Conservation (phyloP, 345 rosid genomes). For the Moricandia arvensis region DNA sequence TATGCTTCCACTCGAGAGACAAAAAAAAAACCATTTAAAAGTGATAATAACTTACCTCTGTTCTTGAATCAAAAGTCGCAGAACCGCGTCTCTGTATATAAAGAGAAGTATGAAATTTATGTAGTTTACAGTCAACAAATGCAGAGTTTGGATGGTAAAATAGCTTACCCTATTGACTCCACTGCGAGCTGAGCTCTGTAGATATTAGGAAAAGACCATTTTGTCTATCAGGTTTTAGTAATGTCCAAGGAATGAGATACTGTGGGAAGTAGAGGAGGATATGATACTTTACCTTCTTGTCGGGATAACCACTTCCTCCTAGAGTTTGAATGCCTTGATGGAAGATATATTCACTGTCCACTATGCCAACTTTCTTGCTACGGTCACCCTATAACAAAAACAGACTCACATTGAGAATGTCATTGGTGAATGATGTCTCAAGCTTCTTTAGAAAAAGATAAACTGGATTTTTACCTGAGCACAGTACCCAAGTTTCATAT, state of each 20-base stretch:
- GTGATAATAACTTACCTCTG: conserved; percentile 29
- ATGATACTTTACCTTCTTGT: conserved; percentile 48
- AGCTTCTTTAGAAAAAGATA: too few relatives aligned
- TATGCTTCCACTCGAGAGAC: not conserved
- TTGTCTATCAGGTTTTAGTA: not conserved
- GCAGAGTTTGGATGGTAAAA: not conserved
- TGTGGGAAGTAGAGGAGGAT: not conserved
- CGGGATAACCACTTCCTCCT: conserved; percentile 60
- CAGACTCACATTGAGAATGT: too few relatives aligned
- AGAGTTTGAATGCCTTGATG: conserved; percentile 88
- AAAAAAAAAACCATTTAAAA: not conserved
- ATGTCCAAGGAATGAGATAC: not conserved
- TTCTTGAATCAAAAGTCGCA: conserved; percentile 31
- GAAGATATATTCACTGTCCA: conserved; percentile 80
- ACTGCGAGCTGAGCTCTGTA: conserved; percentile 31
- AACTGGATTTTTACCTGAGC: conserved; percentile 63
- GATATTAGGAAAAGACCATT: not conserved
- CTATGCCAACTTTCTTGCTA: conserved; percentile 82
- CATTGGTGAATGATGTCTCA: too few relatives aligned
- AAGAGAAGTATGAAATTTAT: not conserved
- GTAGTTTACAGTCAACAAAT: not conserved
- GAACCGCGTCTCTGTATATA: conserved; percentile 28
- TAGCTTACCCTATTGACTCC: conserved; percentile 10
- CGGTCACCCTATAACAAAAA: conserved; percentile 99
- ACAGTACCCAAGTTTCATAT: conserved; percentile 96